phyloP scores from a whole-genome alignment of 306 rosid genomes.

The Cicer arietinum region DNA sequence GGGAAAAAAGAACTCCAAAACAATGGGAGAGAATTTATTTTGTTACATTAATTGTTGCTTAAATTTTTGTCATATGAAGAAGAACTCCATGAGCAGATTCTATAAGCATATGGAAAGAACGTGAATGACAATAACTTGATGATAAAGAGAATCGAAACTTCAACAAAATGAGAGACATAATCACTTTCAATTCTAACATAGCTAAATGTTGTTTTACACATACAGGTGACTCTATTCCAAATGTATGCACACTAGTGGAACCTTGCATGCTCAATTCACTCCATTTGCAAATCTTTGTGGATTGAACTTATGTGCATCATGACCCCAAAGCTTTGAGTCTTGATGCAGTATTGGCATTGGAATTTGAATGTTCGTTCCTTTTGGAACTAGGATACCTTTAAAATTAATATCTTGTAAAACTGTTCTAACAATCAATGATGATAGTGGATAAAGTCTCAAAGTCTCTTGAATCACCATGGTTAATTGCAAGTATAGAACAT shows the following conservation, averaged over 20 bases:
- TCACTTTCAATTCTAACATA: slow-evolving; percentile 59
- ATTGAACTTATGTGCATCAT: slow-evolving; percentile 62
- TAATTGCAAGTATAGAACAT: slow-evolving; percentile 52
- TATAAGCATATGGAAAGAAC: slow-evolving; percentile 41
- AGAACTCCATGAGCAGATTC: slow-evolving; percentile 49
- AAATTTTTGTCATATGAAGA: slow-evolving; percentile 46
- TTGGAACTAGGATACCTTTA: slow-evolving; percentile 54
- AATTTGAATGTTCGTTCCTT: slow-evolving; percentile 63
- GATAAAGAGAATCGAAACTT: slow-evolving; percentile 50
- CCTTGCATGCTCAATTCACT: slow-evolving; percentile 54
- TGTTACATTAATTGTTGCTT: not conserved
- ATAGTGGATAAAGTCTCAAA: slow-evolving; percentile 63
- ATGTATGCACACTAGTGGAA: slow-evolving; percentile 62
- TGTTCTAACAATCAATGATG: slow-evolving; percentile 44
- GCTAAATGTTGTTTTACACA: slow-evolving; percentile 72
- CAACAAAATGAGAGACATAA: slow-evolving; percentile 48
- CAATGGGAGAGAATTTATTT: not conserved
- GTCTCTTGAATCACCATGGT: slow-evolving; percentile 86
- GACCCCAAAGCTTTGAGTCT: slow-evolving; percentile 61
- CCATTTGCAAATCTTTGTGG: slow-evolving; percentile 71
- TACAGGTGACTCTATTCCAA: slow-evolving; percentile 60
- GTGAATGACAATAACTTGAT: slow-evolving; percentile 45
- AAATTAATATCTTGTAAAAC: slow-evolving; percentile 52
- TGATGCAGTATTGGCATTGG: slow-evolving; percentile 61
- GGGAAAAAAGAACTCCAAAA: too few relatives aligned